Evolutionary conservation across 805 yeast species (phyloP), one percentile per base, ranked within the genome.

Genomic region (Brettanomyces custersianus): DNA sequence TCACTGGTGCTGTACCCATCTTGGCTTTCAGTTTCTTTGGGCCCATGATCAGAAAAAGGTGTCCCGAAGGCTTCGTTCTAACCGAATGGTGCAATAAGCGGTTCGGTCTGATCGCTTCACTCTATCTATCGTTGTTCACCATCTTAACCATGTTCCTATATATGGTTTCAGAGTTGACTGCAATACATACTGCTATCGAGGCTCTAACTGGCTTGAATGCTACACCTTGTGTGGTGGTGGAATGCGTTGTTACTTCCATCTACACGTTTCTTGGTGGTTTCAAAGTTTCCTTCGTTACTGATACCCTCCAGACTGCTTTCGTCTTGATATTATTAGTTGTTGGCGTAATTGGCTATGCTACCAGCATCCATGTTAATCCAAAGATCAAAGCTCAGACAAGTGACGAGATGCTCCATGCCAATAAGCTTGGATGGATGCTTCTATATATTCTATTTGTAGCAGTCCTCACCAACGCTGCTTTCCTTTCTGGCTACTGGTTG

Each of bases 81-180:
- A 86, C 95, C 4, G 95, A 88, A 54, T 88, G 96, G 96, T 90
- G 85, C n/a, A 72, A 84, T 51, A 74, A 73, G 32, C 65, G 96
- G 46, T 88, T 70, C 54, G 96, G 96, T 2, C 53, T 66, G 4
- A 59, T 79, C 12, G 68, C 94, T 3, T 81, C 85, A 1, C 61
- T 85, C 45, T 83, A 85, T 47, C 59, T 88, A 31, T 79, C 94
- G 11, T 76, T 75, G 31, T 84, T 87, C 57, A 85, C 96, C 1
- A 72, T 88, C 36, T 67, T 88, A 44, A 87, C 95, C 7, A 72
- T 88, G 70, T 85, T 77, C 52, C 65, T 88, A 46, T 87, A 79
- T 55, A 80, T 86, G 87, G 80, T 86, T 33, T 81, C 88, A 19
- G 96, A 88, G 56, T 64, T 88, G 40, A 72, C 92, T 6, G 88